These are phyloP conservation scores for Harringtonia aguacate DNA, from an alignment of 2,329 filamentous ascomycete genomes.

Conservation along the genomic window DNA sequence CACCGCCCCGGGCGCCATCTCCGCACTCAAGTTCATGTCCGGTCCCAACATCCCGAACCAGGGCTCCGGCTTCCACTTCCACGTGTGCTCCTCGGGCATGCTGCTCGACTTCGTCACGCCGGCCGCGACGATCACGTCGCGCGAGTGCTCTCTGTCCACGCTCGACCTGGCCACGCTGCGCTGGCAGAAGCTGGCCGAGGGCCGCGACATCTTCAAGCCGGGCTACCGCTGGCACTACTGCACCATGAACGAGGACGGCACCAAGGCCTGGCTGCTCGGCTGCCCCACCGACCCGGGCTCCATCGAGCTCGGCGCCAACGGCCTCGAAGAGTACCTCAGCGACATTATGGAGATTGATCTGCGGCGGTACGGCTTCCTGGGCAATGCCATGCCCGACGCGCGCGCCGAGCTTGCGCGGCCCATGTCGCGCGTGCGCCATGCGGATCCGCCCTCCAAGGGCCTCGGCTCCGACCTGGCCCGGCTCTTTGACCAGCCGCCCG, in stretches of 20 bases:
- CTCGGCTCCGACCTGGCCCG: constrained; percentile 78
- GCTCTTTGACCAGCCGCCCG: constrained; percentile 78
- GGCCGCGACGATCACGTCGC: constrained; percentile 72
- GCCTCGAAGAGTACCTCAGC: constrained; percentile 83
- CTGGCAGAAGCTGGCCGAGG: constrained; percentile 93
- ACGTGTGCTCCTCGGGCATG: constrained; percentile 86
- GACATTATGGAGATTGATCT: constrained; percentile 93
- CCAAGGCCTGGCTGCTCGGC: constrained; percentile 93
- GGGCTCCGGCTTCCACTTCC: constrained; percentile 86
- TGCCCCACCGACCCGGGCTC: constrained; percentile 65
- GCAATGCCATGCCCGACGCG: constrained; percentile 56
- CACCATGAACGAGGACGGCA: constrained; percentile 88
- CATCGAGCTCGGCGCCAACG: constrained; percentile 55
- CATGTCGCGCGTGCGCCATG: constrained; percentile 32
- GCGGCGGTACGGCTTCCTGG: constrained; percentile 80
- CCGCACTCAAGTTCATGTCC: constrained; percentile 79
- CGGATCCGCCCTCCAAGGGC: constrained; percentile 48
- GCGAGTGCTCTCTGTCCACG: constrained; percentile 83
- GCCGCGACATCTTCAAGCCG: constrained; percentile 80
- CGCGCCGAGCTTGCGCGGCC: constrained; percentile 35
- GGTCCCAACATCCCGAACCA: constrained; percentile 80
- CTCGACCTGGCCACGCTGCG: constrained; percentile 77
- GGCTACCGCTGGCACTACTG: constrained; percentile 99
- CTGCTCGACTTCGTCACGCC: constrained; percentile 92
- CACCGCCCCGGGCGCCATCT: constrained; percentile 79